These are phyloP conservation scores for Nakaseomyces sp. DNA, from an alignment of 1,139 yeast species.

Conservation along the genomic window DNA sequence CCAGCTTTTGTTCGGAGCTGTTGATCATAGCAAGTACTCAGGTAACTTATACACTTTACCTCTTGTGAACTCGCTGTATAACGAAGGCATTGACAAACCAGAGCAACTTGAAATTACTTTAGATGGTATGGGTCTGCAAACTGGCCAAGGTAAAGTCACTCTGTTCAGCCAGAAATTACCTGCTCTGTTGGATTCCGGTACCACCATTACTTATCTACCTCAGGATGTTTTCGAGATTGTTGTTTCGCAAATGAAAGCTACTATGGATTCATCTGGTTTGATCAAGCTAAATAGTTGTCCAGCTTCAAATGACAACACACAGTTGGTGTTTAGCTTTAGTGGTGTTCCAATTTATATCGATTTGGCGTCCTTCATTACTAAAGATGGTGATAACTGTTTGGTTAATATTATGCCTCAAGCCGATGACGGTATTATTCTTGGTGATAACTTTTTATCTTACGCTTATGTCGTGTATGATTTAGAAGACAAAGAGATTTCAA, in stretches of 20 bases:
- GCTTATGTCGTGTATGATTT: constrained; percentile 75
- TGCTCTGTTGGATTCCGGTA: constrained; percentile 60
- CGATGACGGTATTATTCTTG: constrained; percentile 38
- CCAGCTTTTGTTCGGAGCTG: constrained; percentile 48
- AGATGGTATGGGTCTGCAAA: constrained; percentile 34
- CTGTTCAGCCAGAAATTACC: constrained; percentile 27
- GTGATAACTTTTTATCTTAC: constrained; percentile 63
- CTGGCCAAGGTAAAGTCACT: constrained; percentile 23
- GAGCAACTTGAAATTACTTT: constrained; percentile 42
- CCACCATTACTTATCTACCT: constrained; percentile 52
- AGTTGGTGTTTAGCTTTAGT: constrained; percentile 42
- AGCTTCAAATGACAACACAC: constrained; percentile 17
- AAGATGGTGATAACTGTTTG: constrained; percentile 27
- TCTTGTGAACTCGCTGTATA: constrained; percentile 33
- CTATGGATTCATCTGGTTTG: constrained; percentile 29
- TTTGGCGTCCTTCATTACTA: constrained; percentile 33
- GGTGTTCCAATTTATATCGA: constrained; percentile 43
- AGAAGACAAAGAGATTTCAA: constrained; percentile 51
- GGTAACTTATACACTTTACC: constrained; percentile 43
- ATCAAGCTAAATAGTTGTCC: constrained; percentile 22
- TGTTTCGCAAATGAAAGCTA: constrained; percentile 34
- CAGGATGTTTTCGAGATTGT: constrained; percentile 32
- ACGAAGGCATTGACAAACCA: constrained; percentile 26
- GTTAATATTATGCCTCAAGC: constrained; percentile 31
- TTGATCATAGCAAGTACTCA: constrained; percentile 44